Conservation (phyloP, 768 basidiomycete genomes). For the Boletus sp. region DNA sequence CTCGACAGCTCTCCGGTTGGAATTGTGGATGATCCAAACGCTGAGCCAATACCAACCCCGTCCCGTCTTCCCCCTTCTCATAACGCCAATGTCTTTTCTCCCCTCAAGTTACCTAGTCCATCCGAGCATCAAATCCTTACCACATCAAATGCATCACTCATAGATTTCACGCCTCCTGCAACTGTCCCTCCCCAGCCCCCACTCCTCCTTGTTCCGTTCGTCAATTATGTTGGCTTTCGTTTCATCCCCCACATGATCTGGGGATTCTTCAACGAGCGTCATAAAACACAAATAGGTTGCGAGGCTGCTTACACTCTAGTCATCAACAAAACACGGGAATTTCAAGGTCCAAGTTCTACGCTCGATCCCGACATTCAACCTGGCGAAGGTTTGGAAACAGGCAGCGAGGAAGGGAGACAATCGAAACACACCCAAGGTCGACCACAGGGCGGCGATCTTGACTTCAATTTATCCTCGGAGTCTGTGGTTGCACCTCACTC, state of each 20-base stretch:
- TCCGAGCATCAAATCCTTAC: conserved; percentile 16
- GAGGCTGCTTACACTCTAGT: conserved; percentile 80
- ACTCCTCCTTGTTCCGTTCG: conserved; percentile 71
- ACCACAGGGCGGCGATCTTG: conserved; percentile 55
- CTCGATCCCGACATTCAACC: conserved; percentile 22
- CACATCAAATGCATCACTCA: conserved; percentile 22
- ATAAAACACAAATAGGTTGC: conserved; percentile 75
- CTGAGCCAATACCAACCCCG: conserved; percentile 41
- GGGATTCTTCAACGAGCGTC: conserved; percentile 89
- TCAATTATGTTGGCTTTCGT: conserved; percentile 74
- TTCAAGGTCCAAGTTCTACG: conserved; percentile 38
- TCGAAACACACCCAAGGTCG: neutral
- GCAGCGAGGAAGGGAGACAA: conserved; percentile 4
- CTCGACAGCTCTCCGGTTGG: conserved; percentile 22
- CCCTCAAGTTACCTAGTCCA: conserved; percentile 27
- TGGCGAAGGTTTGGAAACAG: conserved; percentile 1
- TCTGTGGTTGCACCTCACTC: conserved; percentile 65
- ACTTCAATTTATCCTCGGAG: conserved; percentile 71
- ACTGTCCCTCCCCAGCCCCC: conserved; percentile 74
- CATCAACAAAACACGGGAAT: conserved; percentile 56
- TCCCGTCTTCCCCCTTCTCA: conserved; percentile 38
- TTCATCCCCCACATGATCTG: conserved; percentile 88
- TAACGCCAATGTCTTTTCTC: conserved; percentile 34
- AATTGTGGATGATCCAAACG: conserved; percentile 29
- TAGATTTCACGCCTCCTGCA: conserved; percentile 49